Percentiles rank a stretch among this genome's conserved stretches.
phyloP scores from a whole-genome alignment of 2,329 filamentous ascomycete genomes.

The Dothistroma pini region DNA sequence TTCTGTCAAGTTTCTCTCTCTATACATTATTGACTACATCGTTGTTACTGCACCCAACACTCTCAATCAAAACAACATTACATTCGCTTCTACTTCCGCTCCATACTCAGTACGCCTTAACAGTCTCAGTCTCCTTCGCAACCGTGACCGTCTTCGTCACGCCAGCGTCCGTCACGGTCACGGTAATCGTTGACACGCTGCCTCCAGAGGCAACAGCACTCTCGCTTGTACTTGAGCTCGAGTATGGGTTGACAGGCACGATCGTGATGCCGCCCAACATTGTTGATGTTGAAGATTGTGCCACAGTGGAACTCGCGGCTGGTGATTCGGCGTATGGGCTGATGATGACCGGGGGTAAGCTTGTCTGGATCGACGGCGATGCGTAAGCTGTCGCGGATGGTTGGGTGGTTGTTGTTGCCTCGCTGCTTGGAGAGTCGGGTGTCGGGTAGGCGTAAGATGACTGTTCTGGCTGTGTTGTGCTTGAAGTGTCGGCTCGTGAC shows the following conservation, averaged over 20 bases:
- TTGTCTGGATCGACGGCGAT: neutral
- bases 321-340: neutral
- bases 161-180: neutral
- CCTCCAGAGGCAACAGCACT: neutral
- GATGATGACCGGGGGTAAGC: conserved; percentile 9
- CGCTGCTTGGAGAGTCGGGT: neutral
- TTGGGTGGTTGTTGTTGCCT: neutral
- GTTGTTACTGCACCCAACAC: neutral
- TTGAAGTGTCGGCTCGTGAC: neutral
- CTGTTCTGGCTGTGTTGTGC: neutral
- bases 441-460: conserved; percentile 3
- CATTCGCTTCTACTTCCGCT: neutral
- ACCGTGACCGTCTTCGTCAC: conserved; percentile 21
- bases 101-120: neutral
- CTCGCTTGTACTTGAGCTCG: neutral
- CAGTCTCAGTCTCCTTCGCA: conserved; percentile 21
- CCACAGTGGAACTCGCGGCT: neutral
- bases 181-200: neutral
- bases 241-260: conserved; percentile 23
- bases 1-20: too few relatives aligned
- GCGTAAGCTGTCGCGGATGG: neutral
- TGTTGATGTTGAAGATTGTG: conserved; percentile 7
- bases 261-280: conserved; percentile 25
- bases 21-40: neutral
- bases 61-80: neutral